Evolutionary conservation across 768 basidiomycete species (phyloP), one percentile per base, ranked within the genome.

Genomic region (Tulasnella sp.): DNA sequence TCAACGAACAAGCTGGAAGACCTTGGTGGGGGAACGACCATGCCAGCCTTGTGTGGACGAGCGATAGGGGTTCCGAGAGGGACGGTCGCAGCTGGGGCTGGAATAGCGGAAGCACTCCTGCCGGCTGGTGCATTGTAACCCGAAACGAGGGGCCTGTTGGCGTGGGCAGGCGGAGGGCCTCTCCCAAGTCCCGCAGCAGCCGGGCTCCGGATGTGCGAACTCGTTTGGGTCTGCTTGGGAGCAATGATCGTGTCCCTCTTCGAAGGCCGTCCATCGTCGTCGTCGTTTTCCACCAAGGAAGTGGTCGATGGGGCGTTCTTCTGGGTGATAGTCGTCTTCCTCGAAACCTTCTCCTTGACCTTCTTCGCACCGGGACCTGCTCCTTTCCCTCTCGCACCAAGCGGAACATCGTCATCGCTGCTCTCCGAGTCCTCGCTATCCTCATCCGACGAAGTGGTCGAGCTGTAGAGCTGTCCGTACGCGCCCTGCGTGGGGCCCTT

Each of bases 261-360:
- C 62, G 62, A 68, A 14, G 16, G 27, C 18, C 62, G 62, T 68
- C 62, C 62, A 5, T 68, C 62, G n/a, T 36, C 34, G 31, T 68
- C 62, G 56, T 27, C 62, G 38, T 74, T n/a, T 38, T 31, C 9
- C 38, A 38, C 39, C 31, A 40, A 27, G 4, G 73, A 74, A 19
- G 73, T 46, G 9, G 73, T 40, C 38, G 73, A 40, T 6, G 73
- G 39, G 27, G 75, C 75, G 36, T 40, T 38, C 40, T 77, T 77
- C 76, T 77, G 76, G 31, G 76, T 77, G 62, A 77, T 77, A 6
- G 76, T 77, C 52, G 48, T 77, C 62, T 77, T 77, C 56, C 76
- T 58, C 56, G 48, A 52, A 58, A 56, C 56, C 4, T 27, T 52
- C n/a, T 40, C 52, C n/a, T 62, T 62, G 14, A 21, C 34, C 21